These are phyloP conservation scores for Ophiocordyceps camponoti-leonardi DNA, from an alignment of 2,329 filamentous ascomycete genomes.

Conservation along the genomic window DNA sequence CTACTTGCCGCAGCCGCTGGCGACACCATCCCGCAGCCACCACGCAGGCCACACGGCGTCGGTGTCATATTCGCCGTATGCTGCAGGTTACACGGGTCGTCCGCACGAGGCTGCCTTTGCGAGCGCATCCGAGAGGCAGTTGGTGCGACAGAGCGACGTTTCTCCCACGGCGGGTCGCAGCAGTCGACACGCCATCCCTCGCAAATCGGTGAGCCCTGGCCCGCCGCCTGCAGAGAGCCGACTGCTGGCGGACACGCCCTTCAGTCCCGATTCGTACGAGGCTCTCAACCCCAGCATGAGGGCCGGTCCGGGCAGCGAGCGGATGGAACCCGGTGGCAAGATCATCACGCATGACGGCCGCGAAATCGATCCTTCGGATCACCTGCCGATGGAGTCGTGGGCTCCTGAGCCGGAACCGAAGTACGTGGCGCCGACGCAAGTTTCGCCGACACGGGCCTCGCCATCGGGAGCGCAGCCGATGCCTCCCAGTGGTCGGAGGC, in stretches of 20 bases:
- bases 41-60: conserved; percentile 14
- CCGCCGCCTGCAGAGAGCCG: conserved; percentile 33
- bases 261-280: conserved; percentile 62
- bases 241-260: conserved; percentile 45
- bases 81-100: conserved; percentile 18
- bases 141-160: conserved; percentile 11
- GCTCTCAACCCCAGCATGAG: conserved; percentile 44
- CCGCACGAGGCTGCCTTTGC: conserved; percentile 26
- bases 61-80: conserved; percentile 9
- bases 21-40: conserved; percentile 24
- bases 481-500: conserved; percentile 31
- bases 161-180: conserved; percentile 25
- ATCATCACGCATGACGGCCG: conserved; percentile 62
- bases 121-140: conserved; percentile 12
- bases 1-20: conserved; percentile 22
- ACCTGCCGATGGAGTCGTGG: conserved; percentile 61
- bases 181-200: conserved; percentile 36
- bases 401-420: conserved; percentile 54
- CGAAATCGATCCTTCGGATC: conserved; percentile 66
- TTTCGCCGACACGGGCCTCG: conserved; percentile 21
- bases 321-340: conserved; percentile 42
- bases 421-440: conserved; percentile 8
- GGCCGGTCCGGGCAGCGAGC: conserved; percentile 14
- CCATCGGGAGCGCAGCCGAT: conserved; percentile 35
- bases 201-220: conserved; percentile 61